Evolutionary conservation across 2,329 filamentous ascomycete genomes (phyloP).

Genomic region (Alternaria triticimaculans): DNA sequence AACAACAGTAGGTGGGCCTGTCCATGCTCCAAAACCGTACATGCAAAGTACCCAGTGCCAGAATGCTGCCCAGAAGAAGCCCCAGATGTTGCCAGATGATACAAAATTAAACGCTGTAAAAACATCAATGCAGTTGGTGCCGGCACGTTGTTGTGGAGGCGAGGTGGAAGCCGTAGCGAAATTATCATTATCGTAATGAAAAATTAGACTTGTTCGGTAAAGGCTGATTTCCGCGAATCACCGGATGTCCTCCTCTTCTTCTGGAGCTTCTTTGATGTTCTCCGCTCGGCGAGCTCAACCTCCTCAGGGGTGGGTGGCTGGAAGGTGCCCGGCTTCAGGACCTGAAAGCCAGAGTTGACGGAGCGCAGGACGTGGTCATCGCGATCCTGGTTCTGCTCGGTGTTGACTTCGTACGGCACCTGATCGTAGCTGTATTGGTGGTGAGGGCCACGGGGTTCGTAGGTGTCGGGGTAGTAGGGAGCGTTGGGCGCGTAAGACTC

Average conservation of each 20-base stretch:
- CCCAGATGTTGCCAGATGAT: constrained; percentile 23
- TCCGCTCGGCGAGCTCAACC: constrained; percentile 40
- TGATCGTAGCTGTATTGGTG: constrained; percentile 45
- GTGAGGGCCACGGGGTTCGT: constrained; percentile 48
- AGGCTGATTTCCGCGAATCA: constrained; percentile 43
- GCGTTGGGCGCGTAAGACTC: constrained; percentile 47
- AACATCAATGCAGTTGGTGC: constrained; percentile 32
- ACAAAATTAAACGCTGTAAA: constrained; percentile 34
- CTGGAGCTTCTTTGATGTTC: constrained; percentile 50
- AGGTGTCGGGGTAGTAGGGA: constrained; percentile 42
- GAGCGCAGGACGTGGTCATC: constrained; percentile 49
- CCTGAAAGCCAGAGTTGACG: constrained; percentile 53
- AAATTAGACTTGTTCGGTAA: constrained; percentile 46
- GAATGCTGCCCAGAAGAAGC: constrained; percentile 13
- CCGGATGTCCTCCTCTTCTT: constrained; percentile 50
- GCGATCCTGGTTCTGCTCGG: constrained; percentile 37
- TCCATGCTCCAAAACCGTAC: constrained; percentile 15
- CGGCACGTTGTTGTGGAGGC: constrained; percentile 22
- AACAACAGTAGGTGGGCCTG: constrained; percentile 3
- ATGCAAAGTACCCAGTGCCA: constrained; percentile 14
- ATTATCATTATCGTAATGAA: constrained; percentile 18
- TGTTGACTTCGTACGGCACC: constrained; percentile 37
- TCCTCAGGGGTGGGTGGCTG: constrained; percentile 40
- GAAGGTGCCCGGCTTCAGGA: constrained; percentile 50
- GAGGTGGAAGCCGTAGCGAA: constrained; percentile 18